Base-by-base conservation (phyloP, 495 filamentous ascomycete species). In the Clohesyomyces aquaticus region DNA sequence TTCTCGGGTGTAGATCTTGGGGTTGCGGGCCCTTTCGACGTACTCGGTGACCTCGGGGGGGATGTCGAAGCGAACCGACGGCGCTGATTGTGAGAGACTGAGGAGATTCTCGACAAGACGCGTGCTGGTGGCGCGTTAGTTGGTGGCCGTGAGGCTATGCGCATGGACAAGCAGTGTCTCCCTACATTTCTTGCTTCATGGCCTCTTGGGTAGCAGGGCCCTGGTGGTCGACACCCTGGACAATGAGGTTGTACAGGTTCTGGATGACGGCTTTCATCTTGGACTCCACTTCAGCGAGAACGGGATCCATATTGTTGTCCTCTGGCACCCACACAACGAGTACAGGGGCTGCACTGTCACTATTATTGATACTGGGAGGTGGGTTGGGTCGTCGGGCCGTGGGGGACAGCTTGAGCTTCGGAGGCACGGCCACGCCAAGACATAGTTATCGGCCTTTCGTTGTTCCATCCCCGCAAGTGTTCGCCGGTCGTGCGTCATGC, bases 1-100 rank as follows among this genome's bases (percentile, higher is more conserved):
- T 78, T 98, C 93, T 38, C 94, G 84, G 55, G 93, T 98, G 80
- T 97, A 99, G 77, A 99, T 96, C 74, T 98, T 93, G 14, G 94
- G 94, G 78, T 99, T 99, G 46, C 94, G 88, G 12, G 91, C 87
- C 54, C 88, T 82, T 74, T 97, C 92, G 52, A 99, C 90, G 78
- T 99, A 99, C 62, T 88, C 82, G 71, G 97, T 89, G 11, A 98
- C 86, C 67, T 96, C 93, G n/a, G 88, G 86, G 1, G 94, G 93
- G 25, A 98, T 82, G 6, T 74, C 69, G 3, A 71, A 73, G 14
- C 71, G 71, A 19, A 82, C 80, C 57, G 77, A 76, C 47, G 77
- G 77, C 16, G 81, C 73, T 14, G 83, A 71, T 16, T 71, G 50
- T 10, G 72, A 57, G 61, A 70, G 79, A 74, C 53, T 81, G 80